These are phyloP conservation scores for Salvia miltiorrhiza DNA, from an alignment of 257 asterid genomes.

Conservation along the genomic window DNA sequence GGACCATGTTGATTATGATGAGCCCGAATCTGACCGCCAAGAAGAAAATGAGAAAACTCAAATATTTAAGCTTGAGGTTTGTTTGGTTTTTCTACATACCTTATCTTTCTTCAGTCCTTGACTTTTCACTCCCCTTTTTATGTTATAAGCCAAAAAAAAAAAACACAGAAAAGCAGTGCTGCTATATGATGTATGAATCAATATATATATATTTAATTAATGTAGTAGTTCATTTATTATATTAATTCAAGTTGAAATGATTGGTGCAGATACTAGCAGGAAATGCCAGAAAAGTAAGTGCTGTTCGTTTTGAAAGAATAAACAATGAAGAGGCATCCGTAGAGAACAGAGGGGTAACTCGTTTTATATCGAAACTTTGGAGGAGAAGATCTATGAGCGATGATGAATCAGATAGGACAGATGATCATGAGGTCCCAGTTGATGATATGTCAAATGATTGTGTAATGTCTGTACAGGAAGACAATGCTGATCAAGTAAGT, in stretches of 20 bases:
- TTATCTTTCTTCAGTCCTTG: background rate
- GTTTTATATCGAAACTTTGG: constrained; percentile 63
- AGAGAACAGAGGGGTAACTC: constrained; percentile 47
- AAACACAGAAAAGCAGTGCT: background rate
- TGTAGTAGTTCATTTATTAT: background rate
- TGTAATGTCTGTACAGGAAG: constrained; percentile 57
- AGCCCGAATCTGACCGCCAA: constrained; percentile 52
- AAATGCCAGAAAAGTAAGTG: constrained; percentile 92
- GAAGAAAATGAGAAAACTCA: constrained; percentile 66
- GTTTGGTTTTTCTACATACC: constrained; percentile 5
- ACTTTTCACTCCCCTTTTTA: background rate
- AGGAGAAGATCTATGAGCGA: constrained; percentile 51
- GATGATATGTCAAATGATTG: constrained; percentile 33
- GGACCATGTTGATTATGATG: constrained; percentile 60
- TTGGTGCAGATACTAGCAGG: constrained; percentile 86
- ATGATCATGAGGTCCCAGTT: constrained; percentile 32
- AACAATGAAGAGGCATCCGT: constrained; percentile 43
- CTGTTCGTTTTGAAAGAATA: constrained; percentile 80
- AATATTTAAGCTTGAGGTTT: constrained; percentile 87
- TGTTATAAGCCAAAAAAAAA: background rate
- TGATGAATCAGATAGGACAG: constrained; percentile 38
- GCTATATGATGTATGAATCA: background rate
- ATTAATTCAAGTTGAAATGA: constrained; percentile 4
- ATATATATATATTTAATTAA: background rate
- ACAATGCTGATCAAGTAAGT: constrained; percentile 40